Evolutionary conservation across 805 yeast genomes (phyloP), one percentile per base, ranked within the genome.

Genomic region (Alloascoidea africana): DNA sequence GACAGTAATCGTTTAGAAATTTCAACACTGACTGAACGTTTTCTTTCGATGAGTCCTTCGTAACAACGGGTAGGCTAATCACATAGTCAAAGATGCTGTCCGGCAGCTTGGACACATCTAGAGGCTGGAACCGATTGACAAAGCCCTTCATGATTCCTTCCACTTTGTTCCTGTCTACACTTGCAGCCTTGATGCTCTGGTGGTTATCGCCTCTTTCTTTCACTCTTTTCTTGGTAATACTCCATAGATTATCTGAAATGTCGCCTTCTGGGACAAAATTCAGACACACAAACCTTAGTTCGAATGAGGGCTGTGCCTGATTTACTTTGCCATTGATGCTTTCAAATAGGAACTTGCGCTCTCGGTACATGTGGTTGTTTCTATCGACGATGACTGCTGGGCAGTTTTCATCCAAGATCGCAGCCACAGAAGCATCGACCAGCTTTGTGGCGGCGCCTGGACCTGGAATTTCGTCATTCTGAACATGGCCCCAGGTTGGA

Each of bases 151-250:
- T 73, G 19, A 91, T 77, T 15, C 64, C 67, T 23, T 62, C 55
- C 0, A 82, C 75, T 37, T 65, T 61, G 14, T 56, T 54, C 3
- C 61, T 60, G 5, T 76, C 73, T 39, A 68, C 64, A 2, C 56
- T 49, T 0, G 49, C 53, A 3, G 62, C 65, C 44, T 78, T 74
- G 30, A 91, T 82, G 2, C 87, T 73, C 53, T 82, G 95, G 53
- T 91, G 98, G 44, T 82, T 78, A 49, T 86, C 86, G 2, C 96
- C 96, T 46, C 98, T 66, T 2, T 51, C 50, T 4, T 63, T 36
- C 0, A 89, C 79, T 39, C 96, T 64, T 0, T 60, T 53, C 5
- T 59, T 54, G 0, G 96, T 82, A 0, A 74, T 41, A 2, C 60
- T 46, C 68, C 73, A 68, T 1, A 76, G 46, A 3, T 54, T 46